A percentile compares a stretch with the other conserved stretches of the same genome.
Evolutionary conservation across 2,329 filamentous ascomycete species (phyloP).

Genomic region (Colletotrichum sp.): DNA sequence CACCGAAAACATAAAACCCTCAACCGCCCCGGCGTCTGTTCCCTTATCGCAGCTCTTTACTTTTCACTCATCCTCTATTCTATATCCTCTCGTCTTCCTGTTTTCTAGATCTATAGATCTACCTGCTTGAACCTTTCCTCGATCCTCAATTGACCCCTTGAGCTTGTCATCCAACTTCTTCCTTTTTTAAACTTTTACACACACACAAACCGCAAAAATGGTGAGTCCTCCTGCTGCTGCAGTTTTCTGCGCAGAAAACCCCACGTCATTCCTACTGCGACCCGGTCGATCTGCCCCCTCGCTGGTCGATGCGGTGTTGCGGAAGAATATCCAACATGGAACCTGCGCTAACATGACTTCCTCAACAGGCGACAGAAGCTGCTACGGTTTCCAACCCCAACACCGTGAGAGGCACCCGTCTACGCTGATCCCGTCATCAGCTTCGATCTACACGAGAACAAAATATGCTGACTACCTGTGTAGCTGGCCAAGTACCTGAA

Average conservation of each 20-base stretch:
- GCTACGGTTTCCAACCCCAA: constrained; percentile 35
- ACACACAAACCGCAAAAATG: constrained; percentile 25
- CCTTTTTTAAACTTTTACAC: neutral
- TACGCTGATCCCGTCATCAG: neutral
- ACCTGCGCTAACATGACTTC: constrained; percentile 19
- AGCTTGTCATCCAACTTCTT: neutral
- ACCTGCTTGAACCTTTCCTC: neutral
- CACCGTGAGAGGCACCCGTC: constrained; percentile 31
- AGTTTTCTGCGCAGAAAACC: neutral
- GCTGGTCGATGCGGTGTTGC: neutral
- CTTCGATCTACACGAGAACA: neutral
- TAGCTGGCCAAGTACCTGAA: constrained; percentile 92
- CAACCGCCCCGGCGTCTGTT: constrained; percentile 14
- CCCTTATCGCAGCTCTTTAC: neutral
- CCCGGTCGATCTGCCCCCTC: neutral
- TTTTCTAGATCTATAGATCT: neutral
- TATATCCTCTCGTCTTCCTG: neutral
- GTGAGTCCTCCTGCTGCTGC: constrained; percentile 19
- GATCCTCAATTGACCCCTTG: neutral
- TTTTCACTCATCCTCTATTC: neutral
- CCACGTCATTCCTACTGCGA: neutral
- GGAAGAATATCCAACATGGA: neutral
- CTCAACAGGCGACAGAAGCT: constrained; percentile 29
- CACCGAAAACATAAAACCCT: constrained; percentile 26
- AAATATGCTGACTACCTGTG: constrained; percentile 23